These are phyloP conservation scores for Pseudogymnoascus sp. DNA, from an alignment of 2,329 filamentous ascomycete genomes.

Conservation along the genomic window DNA sequence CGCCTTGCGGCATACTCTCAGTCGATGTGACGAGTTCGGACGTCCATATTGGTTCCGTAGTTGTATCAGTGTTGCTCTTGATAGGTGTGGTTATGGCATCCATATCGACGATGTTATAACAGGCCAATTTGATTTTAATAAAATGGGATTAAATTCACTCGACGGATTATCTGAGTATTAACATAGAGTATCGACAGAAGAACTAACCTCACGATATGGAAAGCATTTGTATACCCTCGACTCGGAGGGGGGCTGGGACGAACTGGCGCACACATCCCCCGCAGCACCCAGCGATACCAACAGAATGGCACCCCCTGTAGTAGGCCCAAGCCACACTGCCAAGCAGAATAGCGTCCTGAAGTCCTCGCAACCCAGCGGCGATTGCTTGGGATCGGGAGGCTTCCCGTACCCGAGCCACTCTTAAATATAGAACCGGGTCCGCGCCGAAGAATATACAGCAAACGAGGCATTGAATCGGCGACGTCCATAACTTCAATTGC, in stretches of 20 bases:
- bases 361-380: background rate
- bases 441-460: background rate
- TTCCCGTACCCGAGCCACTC: background rate
- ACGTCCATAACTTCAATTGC: background rate
- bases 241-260: background rate
- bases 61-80: background rate
- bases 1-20: background rate
- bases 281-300: background rate
- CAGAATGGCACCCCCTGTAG: background rate
- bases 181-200: background rate
- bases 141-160: background rate
- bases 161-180: background rate
- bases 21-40: background rate
- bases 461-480: background rate
- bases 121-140: background rate
- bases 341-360: background rate
- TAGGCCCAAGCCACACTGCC: background rate
- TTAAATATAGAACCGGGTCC: background rate
- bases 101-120: background rate
- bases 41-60: background rate
- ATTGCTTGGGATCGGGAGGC: background rate
- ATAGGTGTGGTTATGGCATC: background rate
- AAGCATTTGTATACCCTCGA: background rate
- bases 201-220: background rate
- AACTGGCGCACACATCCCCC: background rate